Evolutionary conservation across 108 stramenopile species (phyloP).

Genomic region (Bacterosira constricta): DNA sequence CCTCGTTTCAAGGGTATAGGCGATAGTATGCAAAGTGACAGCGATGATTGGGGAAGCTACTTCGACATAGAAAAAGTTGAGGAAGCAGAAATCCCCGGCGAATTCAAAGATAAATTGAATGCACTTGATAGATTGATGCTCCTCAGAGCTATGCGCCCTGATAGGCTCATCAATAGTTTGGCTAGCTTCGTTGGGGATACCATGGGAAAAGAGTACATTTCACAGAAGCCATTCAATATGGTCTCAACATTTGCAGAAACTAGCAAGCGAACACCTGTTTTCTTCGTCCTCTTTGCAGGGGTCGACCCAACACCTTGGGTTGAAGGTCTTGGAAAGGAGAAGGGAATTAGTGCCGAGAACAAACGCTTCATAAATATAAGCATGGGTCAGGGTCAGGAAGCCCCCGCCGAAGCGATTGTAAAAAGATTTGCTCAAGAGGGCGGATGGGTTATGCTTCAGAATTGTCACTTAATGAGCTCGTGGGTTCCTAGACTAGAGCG

Average conservation of each 20-base stretch:
- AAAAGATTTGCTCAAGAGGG: conserved; percentile 63
- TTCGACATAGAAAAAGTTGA: conserved; percentile 76
- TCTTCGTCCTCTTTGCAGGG: conserved; percentile 85
- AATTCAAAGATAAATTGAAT: conserved; percentile 58
- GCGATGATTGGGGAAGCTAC: conserved; percentile 81
- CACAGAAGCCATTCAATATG: conserved; percentile 78
- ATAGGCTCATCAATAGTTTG: conserved; percentile 66
- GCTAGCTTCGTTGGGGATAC: conserved; percentile 54
- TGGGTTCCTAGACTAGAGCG: conserved; percentile 83
- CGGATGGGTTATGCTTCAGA: conserved; percentile 90
- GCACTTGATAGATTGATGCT: conserved; percentile 68
- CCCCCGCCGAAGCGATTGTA: conserved; percentile 63
- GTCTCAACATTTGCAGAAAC: conserved; percentile 58
- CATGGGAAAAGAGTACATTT: conserved; percentile 68
- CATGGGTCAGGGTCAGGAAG: conserved; percentile 87
- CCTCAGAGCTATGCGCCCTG: conserved; percentile 77
- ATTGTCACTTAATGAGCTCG: conserved; percentile 82
- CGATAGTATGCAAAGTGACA: conserved; percentile 77
- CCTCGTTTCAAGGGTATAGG: conserved; percentile 66
- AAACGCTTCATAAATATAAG: conserved; percentile 82
- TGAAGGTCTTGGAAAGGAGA: conserved; percentile 63
- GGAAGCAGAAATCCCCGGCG: conserved; percentile 66
- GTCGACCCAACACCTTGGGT: conserved; percentile 87
- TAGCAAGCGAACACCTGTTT: conserved; percentile 62
- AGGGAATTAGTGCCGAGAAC: conserved; percentile 56